phyloP scores from a whole-genome alignment of 768 basidiomycete genomes.

The Dacryopinax spathularia region DNA sequence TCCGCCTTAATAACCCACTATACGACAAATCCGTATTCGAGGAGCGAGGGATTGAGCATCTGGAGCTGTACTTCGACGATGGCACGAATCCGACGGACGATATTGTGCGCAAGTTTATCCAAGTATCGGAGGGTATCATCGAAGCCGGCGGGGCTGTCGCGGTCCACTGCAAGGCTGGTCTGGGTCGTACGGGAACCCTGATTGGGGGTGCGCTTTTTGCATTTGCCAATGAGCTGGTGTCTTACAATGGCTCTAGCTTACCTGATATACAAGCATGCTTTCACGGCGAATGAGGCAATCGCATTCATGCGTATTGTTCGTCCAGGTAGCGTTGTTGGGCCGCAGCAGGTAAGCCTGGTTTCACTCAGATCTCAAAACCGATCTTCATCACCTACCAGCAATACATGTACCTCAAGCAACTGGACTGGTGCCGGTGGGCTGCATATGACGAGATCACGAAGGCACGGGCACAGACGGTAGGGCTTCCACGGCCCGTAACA shows the following conservation, averaged over 20 bases:
- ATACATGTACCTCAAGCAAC: constrained; percentile 86
- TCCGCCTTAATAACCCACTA: constrained; percentile 83
- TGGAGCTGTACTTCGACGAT: constrained; percentile 93
- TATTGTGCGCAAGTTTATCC: constrained; percentile 83
- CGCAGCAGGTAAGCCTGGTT: constrained; percentile 41
- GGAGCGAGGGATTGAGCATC: constrained; percentile 73
- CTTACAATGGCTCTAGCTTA: constrained; percentile 41
- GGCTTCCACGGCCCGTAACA: constrained; percentile 6
- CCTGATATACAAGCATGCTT: constrained; percentile 96
- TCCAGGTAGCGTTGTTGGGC: constrained; percentile 84
- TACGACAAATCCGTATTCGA: constrained; percentile 73
- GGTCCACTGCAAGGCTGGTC: constrained; percentile 91
- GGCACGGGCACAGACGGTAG: constrained; percentile 6
- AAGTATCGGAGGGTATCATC: constrained; percentile 64
- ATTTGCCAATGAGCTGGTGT: background rate
- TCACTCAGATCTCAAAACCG: background rate
- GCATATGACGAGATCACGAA: constrained; percentile 67
- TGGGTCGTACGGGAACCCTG: constrained; percentile 89
- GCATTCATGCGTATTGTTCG: constrained; percentile 97
- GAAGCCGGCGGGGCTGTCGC: constrained; percentile 69
- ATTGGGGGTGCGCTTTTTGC: constrained; percentile 43
- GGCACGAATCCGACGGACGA: constrained; percentile 96
- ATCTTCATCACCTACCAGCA: constrained; percentile 29
- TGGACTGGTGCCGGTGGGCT: constrained; percentile 89
- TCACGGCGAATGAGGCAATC: constrained; percentile 89